Base-by-base conservation (phyloP, 805 yeast genomes). In the Candida broadrunensis region DNA sequence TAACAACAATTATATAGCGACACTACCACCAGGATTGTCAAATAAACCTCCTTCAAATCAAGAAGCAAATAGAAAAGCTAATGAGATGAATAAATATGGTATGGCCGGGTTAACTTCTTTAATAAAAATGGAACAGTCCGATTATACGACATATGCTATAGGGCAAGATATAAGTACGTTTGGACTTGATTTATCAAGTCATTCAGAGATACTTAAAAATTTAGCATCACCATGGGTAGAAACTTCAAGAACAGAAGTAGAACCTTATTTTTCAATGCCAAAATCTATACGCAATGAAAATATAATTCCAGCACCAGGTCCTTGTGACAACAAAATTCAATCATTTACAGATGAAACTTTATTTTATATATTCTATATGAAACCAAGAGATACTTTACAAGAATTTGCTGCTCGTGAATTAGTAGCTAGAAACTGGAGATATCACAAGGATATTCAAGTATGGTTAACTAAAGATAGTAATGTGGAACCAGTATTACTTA, bases 201-300 rank as follows among this genome's bases (percentile, higher is more conserved):
- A 66, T 31, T 65, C 63, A n/a, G 71, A 75, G 41, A 60, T 86
- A 25, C 72, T 86, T 21, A 70, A 75, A 48, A 79, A 82, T 6
- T 80, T 91, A 55, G 83, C 95, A 18, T 85, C 96, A 2, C 99
- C 99, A 11, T 91, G 99, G 98, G 75, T 85, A 30, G 98, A 93
- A 56, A 86, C 97, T 1, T 80, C 93, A 7, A 75, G 95, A 53
- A 82, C 90, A 39, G 90, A 86, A 49, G 96, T 91, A 14, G 95
- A 88, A 51, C 99, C 99, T 3, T 73, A 76, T 42, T 90, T 80
- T 60, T 69, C 64, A 35, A 68, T 81, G 33, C 97, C 97, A 2
- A 63, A 67, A 14, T 45, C 61, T 8, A 61, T 69, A n/a, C 59
- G 54, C 35, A 34, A 54, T 18, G 54, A 56, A 29, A 63, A 56